Conservation (phyloP, 2,329 filamentous ascomycete species). For the Pseudocercospora fijiensis region DNA sequence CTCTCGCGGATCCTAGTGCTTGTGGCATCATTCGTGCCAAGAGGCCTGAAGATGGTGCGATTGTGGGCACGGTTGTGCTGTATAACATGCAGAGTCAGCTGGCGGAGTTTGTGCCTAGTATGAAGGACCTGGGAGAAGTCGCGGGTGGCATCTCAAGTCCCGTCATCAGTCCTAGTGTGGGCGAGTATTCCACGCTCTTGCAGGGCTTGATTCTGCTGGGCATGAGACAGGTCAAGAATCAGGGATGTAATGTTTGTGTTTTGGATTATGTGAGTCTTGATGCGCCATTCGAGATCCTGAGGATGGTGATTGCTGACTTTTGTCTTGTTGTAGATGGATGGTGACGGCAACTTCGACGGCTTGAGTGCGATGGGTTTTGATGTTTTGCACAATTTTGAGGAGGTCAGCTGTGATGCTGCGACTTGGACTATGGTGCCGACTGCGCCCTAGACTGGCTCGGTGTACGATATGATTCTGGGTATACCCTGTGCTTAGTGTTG, state of each 20-base stretch:
- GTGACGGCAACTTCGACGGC: slow-evolving; percentile 70
- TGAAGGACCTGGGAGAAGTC: slow-evolving; percentile 59
- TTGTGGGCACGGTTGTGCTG: slow-evolving; percentile 77
- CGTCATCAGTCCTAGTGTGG: slow-evolving; percentile 67
- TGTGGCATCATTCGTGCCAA: slow-evolving; percentile 85
- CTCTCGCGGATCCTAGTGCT: slow-evolving; percentile 66
- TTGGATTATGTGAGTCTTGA: slow-evolving; percentile 78
- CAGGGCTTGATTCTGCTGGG: slow-evolving; percentile 80
- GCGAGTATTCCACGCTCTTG: slow-evolving; percentile 68
- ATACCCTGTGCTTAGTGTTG: not conserved
- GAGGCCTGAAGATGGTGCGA: slow-evolving; percentile 61
- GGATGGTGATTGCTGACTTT: slow-evolving; percentile 33
- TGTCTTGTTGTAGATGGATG: slow-evolving; percentile 57
- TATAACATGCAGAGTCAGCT: slow-evolving; percentile 69
- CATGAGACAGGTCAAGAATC: slow-evolving; percentile 75
- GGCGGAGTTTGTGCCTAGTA: slow-evolving; percentile 66
- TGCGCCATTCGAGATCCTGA: too few relatives aligned
- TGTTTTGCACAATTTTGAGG: slow-evolving; percentile 76
- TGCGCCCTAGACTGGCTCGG: not conserved
- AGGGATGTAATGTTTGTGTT: slow-evolving; percentile 70
- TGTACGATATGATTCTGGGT: not conserved
- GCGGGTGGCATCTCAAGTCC: slow-evolving; percentile 79
- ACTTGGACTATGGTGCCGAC: slow-evolving; percentile 52
- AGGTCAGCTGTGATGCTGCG: slow-evolving; percentile 68
- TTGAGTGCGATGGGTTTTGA: slow-evolving; percentile 78